Evolutionary conservation across 2,329 filamentous ascomycete species (phyloP).

Genomic region (Cladosporium phlei): DNA sequence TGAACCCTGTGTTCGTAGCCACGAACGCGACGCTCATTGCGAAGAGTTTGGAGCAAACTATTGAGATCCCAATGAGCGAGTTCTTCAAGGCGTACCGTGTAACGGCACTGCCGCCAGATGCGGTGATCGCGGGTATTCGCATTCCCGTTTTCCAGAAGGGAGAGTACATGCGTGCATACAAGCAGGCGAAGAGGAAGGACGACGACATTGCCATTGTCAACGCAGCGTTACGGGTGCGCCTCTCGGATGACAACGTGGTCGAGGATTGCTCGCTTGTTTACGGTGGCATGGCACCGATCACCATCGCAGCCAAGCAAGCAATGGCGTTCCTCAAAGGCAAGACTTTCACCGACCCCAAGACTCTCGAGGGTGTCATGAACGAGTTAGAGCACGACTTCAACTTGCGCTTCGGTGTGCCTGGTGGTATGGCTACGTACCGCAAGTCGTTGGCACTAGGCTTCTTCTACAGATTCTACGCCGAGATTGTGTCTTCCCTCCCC

Average conservation of each 20-base stretch:
- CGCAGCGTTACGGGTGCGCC: slow-evolving; percentile 68
- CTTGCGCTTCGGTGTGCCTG: slow-evolving; percentile 82
- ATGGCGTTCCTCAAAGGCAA: slow-evolving; percentile 71
- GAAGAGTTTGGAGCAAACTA: slow-evolving; percentile 67
- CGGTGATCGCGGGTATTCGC: slow-evolving; percentile 79
- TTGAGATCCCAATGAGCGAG: slow-evolving; percentile 80
- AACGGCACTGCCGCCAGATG: slow-evolving; percentile 75
- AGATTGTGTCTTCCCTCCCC: slow-evolving; percentile 62
- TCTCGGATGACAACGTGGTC: slow-evolving; percentile 66
- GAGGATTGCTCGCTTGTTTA: slow-evolving; percentile 77
- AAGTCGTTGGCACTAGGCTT: slow-evolving; percentile 87
- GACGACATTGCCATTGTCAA: slow-evolving; percentile 99
- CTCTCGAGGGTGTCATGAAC: slow-evolving; percentile 83
- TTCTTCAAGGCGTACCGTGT: slow-evolving; percentile 91
- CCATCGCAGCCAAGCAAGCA: slow-evolving; percentile 77
- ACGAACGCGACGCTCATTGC: slow-evolving; percentile 77
- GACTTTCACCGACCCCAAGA: slow-evolving; percentile 72
- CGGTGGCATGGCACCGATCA: slow-evolving; percentile 91
- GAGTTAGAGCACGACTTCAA: slow-evolving; percentile 87
- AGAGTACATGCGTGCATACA: slow-evolving; percentile 85
- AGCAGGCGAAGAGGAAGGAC: slow-evolving; percentile 94
- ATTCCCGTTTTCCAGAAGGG: slow-evolving; percentile 75
- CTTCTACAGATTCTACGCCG: slow-evolving; percentile 96
- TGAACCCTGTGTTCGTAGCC: slow-evolving; percentile 90
- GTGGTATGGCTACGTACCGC: slow-evolving; percentile 94